Conservation (phyloP, 805 yeast genomes). For the Phaffomyces thermotolerans region DNA sequence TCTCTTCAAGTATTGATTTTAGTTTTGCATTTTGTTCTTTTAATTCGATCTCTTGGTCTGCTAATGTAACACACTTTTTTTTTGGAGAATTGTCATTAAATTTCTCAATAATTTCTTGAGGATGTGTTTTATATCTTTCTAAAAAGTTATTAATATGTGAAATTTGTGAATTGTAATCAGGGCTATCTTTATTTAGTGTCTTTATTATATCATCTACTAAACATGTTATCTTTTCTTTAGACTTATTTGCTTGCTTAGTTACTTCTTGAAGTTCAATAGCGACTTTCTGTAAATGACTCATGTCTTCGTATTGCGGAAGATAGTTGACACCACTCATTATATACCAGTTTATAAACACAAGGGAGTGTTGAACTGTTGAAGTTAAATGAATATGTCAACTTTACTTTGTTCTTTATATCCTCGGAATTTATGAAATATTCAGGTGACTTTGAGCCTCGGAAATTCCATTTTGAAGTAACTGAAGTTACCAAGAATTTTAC, state of each 20-base stretch:
- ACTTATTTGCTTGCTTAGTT: conserved; percentile 1
- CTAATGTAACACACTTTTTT: neutral
- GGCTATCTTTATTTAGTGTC: conserved; percentile 9
- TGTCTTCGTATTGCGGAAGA: conserved; percentile 20
- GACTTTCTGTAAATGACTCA: conserved; percentile 13
- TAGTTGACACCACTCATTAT: conserved; percentile 5
- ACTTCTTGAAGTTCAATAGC: conserved; percentile 8
- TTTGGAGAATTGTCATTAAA: neutral
- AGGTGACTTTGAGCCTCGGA: no score
- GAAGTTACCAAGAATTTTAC: no score
- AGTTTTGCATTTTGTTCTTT: conserved; percentile 12
- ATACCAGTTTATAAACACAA: neutral
- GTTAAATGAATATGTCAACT: neutral
- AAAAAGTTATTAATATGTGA: conserved; percentile 9
- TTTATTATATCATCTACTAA: conserved; percentile 14
- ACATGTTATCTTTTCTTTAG: conserved; percentile 12
- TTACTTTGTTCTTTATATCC: neutral
- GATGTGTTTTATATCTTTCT: neutral
- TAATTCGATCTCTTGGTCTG: conserved; percentile 6
- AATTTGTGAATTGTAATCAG: conserved; percentile 6
- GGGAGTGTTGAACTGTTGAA: neutral
- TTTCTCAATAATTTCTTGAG: neutral
- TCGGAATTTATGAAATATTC: no score
- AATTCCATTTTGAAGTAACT: no score
- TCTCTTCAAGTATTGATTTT: conserved; percentile 8